Evolutionary conservation across 805 yeast genomes (phyloP), one percentile per base, ranked within the genome.

Genomic region (Cyberlindnera americana): DNA sequence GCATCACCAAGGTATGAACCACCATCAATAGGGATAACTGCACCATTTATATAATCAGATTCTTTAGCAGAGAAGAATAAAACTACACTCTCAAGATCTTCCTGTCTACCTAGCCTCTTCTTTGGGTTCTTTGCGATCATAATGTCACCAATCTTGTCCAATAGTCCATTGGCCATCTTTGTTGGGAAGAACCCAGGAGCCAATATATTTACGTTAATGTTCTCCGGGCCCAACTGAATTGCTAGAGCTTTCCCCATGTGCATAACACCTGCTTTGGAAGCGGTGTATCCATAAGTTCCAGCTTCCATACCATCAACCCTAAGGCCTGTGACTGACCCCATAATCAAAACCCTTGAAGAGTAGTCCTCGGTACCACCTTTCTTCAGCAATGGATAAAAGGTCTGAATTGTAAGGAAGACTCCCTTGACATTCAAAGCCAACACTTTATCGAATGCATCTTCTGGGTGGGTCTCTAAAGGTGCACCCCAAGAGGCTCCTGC

Each of bases 401-500:
- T 64, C 61, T 83, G 83, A 50, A 83, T 75, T 17, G 82, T 68
- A 25, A 74, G 70, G 62, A 79, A 83, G 19, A 83, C 88, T 13
- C 88, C 84, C 42, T 73, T 72, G 19, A 83, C 70, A 50, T 83
- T 83, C 51, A 83, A 69, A 35, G 70, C 72, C 54, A 81, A 56
- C 6, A 83, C 82, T 57, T 81, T 81, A 48, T 71, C 75, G 48
- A 83, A 58, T 2, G 85, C 87, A 4, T 62, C 44, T 21, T 76
- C 77, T 3, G 86, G 77, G 53, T 83, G 89, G 10, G 64, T 61
- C 27, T 68, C 78, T 35, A 83, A 59, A 11, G 75, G 75, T 2
- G 77, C 81, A 15, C 89, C 90, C 90, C 90, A 83, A 12, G 82
- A 63, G 8, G 89, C 88, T 22, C 91, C 91, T 6, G 91, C 90